phyloP scores from a whole-genome alignment of 192 early-diverging fungal species.

The Coemansia sp. region DNA sequence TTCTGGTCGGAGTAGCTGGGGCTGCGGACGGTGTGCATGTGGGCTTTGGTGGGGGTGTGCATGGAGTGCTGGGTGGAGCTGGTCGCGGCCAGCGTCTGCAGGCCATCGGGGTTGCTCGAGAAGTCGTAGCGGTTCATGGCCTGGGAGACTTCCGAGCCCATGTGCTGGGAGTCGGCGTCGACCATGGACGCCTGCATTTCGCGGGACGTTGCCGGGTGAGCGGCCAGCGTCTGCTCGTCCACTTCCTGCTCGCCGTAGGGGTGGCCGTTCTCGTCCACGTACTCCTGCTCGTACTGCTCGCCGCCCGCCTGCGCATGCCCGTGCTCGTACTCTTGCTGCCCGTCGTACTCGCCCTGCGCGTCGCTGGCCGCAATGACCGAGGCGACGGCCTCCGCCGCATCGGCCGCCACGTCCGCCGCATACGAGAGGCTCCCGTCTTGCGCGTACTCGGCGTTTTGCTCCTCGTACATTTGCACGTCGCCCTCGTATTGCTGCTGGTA shows the following conservation, averaged over 20 bases:
- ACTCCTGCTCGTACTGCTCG: slow-evolving; percentile 40
- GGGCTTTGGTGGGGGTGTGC: slow-evolving; percentile 21
- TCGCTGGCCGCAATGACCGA: slow-evolving; percentile 18
- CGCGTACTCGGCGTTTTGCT: slow-evolving; percentile 24
- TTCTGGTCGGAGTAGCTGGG: slow-evolving; percentile 44
- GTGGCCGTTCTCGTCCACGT: slow-evolving; percentile 24
- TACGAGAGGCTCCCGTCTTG: slow-evolving; percentile 29
- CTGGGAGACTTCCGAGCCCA: slow-evolving; percentile 36
- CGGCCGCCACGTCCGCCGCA: slow-evolving; percentile 15
- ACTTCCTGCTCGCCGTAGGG: slow-evolving; percentile 26
- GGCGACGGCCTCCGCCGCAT: slow-evolving; percentile 26
- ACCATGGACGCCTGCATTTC: slow-evolving; percentile 50
- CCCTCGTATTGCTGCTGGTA: slow-evolving; percentile 43
- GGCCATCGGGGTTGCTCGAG: slow-evolving; percentile 38
- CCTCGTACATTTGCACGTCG: slow-evolving; percentile 34
- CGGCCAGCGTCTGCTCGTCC: slow-evolving; percentile 51
- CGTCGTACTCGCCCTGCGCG: slow-evolving; percentile 13
- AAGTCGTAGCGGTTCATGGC: slow-evolving; percentile 46
- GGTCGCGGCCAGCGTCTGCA: slow-evolving; percentile 52
- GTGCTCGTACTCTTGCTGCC: slow-evolving; percentile 5
- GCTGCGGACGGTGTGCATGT: slow-evolving; percentile 16
- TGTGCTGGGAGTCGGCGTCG: slow-evolving; percentile 21
- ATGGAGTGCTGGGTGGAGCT: slow-evolving; percentile 40
- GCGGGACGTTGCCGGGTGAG: slow-evolving; percentile 45
- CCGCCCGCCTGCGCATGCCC: slow-evolving; percentile 2